Conservation (phyloP, 2,329 filamentous ascomycete species). For the Calonectria montana region DNA sequence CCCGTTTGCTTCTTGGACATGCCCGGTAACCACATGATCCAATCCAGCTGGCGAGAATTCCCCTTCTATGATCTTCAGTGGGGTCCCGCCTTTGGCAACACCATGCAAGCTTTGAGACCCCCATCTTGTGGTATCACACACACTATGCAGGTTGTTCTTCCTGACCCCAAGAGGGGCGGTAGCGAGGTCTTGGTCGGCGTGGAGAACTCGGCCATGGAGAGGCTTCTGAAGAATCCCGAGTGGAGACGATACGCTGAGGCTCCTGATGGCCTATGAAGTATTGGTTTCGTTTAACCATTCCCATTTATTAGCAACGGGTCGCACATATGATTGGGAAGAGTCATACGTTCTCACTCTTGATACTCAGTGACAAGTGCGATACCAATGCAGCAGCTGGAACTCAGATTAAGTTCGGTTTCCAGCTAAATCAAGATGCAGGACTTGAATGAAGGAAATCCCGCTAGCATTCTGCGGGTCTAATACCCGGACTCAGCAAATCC, state of each 20-base stretch:
- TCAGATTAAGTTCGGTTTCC: not conserved
- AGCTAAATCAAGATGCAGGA: not conserved
- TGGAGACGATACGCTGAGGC: conserved; percentile 17
- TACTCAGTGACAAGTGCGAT: not conserved
- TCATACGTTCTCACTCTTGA: not conserved
- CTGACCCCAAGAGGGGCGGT: conserved; percentile 22
- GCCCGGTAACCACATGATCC: conserved; percentile 25
- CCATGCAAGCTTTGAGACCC: conserved; percentile 15
- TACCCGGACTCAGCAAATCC: not conserved
- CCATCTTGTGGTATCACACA: conserved; percentile 22
- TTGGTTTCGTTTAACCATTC: not conserved
- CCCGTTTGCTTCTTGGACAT: conserved; percentile 25
- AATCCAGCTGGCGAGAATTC: conserved; percentile 24
- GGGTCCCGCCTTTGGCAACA: conserved; percentile 19
- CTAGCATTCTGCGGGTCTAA: not conserved
- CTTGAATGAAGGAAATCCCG: not conserved
- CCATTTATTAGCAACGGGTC: not conserved
- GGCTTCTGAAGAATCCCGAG: conserved; percentile 13
- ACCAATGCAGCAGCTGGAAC: not conserved
- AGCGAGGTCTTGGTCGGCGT: conserved; percentile 22
- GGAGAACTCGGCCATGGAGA: conserved; percentile 22
- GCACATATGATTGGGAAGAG: not conserved
- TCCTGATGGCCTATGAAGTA: conserved; percentile 12
- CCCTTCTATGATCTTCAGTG: conserved; percentile 26
- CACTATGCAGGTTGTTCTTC: conserved; percentile 27